Evolutionary conservation across 1,284 basidiomycete species (phyloP), one percentile per base, ranked within the genome.

Genomic region (Trametes polyzona): DNA sequence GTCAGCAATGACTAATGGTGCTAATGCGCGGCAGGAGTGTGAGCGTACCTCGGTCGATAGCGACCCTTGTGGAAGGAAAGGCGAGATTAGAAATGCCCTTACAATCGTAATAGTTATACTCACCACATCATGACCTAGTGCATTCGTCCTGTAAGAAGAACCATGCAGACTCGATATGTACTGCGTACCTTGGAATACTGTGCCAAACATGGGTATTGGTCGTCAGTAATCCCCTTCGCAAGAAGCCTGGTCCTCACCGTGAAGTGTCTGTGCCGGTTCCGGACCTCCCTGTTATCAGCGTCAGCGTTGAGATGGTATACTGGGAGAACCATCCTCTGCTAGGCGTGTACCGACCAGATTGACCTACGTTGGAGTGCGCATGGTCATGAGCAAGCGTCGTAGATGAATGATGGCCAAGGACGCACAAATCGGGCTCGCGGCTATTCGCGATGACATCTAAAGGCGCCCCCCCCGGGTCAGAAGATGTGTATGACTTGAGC

Each of bases 151-250:
- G 17, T 14, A 12, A 9, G n/a, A 3, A 2, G 14, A 2, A 10
- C 1, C 17, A 21, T 29, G 17, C 3, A 14, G 16, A 6, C 4
- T 17, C 4, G 16, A 17, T 41, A n/a, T n/a, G n/a, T n/a, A n/a
- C n/a, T n/a, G n/a, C 77, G 67, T 63, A 87, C 87, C 82, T 95
- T 95, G 40, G 90, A 93, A 73, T 95, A 95, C 82, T 93, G n/a
- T n/a, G n/a, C n/a, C n/a, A n/a, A n/a, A n/a, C n/a, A n/a, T n/a
- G n/a, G n/a, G n/a, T n/a, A n/a, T n/a, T n/a, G n/a, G n/a, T n/a
- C n/a, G n/a, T n/a, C n/a, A n/a, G n/a, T n/a, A n/a, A n/a, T n/a
- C n/a, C n/a, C n/a, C n/a, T 41, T 19, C n/a, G 42, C 19, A 8
- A 14, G 21, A 3, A 4, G 16, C 7, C 6, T 35, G 6, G 52